These are phyloP conservation scores for Penicillium sp. DNA, from an alignment of 2,329 filamentous ascomycete genomes.

Conservation along the genomic window DNA sequence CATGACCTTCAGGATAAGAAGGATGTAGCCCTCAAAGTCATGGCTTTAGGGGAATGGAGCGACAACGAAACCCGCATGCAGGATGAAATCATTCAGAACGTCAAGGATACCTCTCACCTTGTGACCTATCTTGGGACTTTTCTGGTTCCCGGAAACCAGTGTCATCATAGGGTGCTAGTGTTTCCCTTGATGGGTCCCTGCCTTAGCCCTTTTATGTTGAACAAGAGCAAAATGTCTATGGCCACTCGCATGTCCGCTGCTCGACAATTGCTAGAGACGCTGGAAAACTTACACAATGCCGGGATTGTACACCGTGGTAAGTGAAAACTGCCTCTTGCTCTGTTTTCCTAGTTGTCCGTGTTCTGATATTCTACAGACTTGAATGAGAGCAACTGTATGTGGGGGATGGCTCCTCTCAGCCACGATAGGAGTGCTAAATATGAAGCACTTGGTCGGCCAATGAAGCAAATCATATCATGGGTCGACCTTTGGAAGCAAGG, in stretches of 20 bases:
- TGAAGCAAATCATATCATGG: neutral
- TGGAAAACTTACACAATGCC: neutral
- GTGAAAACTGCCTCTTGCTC: neutral
- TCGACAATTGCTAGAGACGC: slow-evolving; percentile 18
- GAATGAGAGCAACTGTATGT: neutral
- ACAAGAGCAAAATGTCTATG: slow-evolving; percentile 11
- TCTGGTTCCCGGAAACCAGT: slow-evolving; percentile 9
- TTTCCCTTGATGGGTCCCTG: slow-evolving; percentile 20
- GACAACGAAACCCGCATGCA: slow-evolving; percentile 19
- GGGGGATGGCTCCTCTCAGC: neutral
- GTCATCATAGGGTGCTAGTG: slow-evolving; percentile 18
- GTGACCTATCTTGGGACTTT: slow-evolving; percentile 19
- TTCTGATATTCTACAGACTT: neutral
- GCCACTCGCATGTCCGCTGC: slow-evolving; percentile 27
- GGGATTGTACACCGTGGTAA: neutral
- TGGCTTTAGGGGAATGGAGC: slow-evolving; percentile 14
- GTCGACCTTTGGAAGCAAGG: neutral
- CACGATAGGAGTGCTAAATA: neutral
- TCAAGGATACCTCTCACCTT: slow-evolving; percentile 16
- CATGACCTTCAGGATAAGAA: slow-evolving; percentile 16
- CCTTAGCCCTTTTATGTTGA: slow-evolving; percentile 4
- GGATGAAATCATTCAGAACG: slow-evolving; percentile 17
- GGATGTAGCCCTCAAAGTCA: slow-evolving; percentile 23
- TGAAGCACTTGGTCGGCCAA: neutral
- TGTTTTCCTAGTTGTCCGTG: neutral